Percentiles rank a stretch among this genome's conserved stretches.
phyloP scores from a whole-genome alignment of 768 basidiomycete genomes.

The Cyclocybe cylindracea region DNA sequence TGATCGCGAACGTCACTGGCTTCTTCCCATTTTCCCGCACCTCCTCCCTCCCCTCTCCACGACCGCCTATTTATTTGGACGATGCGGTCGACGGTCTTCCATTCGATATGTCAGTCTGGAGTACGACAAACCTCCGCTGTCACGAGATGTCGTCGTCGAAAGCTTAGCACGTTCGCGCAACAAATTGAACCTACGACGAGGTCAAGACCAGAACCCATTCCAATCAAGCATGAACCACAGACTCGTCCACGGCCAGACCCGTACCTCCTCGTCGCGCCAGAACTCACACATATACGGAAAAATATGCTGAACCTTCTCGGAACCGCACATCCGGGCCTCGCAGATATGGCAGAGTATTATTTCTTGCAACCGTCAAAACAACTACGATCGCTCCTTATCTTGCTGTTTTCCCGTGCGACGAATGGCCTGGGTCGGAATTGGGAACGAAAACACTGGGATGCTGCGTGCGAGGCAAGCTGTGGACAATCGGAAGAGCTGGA shows the following conservation, averaged over 20 bases:
- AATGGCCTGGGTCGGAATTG: conserved; percentile 82
- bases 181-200: conserved; percentile 32
- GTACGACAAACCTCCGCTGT: conserved; percentile 16
- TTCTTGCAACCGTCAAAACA: conserved; percentile 90
- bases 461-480: conserved; percentile 54
- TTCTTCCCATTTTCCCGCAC: conserved; percentile 4
- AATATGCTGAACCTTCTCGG: conserved; percentile 80
- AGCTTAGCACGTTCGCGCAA: conserved; percentile 41
- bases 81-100: conserved; percentile 19
- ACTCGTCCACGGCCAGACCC: conserved; percentile 54
- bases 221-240: conserved; percentile 24
- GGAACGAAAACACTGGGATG: conserved; percentile 59
- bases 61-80: conserved; percentile 1
- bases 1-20: conserved; percentile 9
- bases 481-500: conserved; percentile 66
- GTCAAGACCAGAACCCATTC: conserved; percentile 28
- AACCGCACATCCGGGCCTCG: conserved; percentile 85
- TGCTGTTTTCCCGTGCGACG: conserved; percentile 89
- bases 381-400: conserved; percentile 83
- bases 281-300: conserved; percentile 70
- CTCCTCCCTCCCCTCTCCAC: conserved; percentile 7
- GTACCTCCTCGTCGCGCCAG: conserved; percentile 65
- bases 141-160: conserved; percentile 33
- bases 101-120: conserved; percentile 13
- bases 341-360: conserved; percentile 89